A percentile compares a stretch with the other conserved stretches of the same genome.
Conservation (phyloP, 2,329 filamentous ascomycete species). For the Trichophyton schoenleinii region DNA sequence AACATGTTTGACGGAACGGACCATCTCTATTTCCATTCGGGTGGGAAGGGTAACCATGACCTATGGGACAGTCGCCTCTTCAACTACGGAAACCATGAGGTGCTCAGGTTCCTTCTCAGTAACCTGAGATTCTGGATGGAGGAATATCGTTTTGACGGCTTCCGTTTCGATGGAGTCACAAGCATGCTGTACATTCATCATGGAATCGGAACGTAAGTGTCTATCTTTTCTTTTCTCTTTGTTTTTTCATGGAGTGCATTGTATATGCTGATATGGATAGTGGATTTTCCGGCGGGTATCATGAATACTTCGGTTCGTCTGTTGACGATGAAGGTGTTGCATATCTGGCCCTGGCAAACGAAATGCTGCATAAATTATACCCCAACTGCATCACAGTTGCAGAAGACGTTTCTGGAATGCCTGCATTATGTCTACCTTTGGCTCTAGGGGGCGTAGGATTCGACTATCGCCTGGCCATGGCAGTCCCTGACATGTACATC, state of each 20-base stretch:
- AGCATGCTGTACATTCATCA: constrained; percentile 97
- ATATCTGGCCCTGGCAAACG: constrained; percentile 92
- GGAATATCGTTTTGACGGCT: constrained; percentile 91
- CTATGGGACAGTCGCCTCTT: constrained; percentile 94
- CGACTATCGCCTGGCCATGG: constrained; percentile 95
- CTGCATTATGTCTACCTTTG: constrained; percentile 77
- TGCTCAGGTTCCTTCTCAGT: constrained; percentile 86
- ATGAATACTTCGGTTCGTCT: constrained; percentile 84
- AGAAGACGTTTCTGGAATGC: constrained; percentile 97
- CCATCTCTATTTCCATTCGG: constrained; percentile 89
- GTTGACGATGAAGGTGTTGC: constrained; percentile 91
- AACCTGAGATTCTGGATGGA: constrained; percentile 99
- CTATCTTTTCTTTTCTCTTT: neutral
- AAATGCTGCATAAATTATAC: constrained; percentile 85
- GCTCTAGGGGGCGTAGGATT: constrained; percentile 86
- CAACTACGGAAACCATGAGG: constrained; percentile 92
- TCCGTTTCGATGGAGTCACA: constrained; percentile 94
- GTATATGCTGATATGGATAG: constrained; percentile 31
- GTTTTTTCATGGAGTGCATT: neutral
- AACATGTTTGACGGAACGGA: constrained; percentile 95
- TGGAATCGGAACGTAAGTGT: constrained; percentile 81
- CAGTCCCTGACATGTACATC: constrained; percentile 97
- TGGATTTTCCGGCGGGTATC: constrained; percentile 93
- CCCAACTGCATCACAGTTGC: constrained; percentile 82
- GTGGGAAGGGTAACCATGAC: constrained; percentile 72